Percentiles rank a stretch among this genome's conserved stretches.
phyloP scores from a whole-genome alignment of 768 basidiomycete species.

The Pholiota conissans region DNA sequence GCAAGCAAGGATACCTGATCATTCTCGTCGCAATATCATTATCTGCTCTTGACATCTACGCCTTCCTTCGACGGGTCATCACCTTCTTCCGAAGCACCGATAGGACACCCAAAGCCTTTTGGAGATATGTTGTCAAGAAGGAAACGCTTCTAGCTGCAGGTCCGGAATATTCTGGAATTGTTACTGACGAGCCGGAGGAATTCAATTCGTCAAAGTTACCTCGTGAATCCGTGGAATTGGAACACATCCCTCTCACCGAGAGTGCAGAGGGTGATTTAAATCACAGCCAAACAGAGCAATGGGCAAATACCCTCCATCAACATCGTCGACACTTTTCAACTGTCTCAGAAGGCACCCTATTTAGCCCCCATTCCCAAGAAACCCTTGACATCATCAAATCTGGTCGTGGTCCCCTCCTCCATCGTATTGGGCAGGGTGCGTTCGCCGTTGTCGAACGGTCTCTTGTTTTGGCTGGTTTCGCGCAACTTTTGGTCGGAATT shows the following conservation, averaged over 20 bases:
- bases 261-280: slow-evolving; percentile 36
- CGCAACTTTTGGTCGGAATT: slow-evolving; percentile 66
- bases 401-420: slow-evolving; percentile 20
- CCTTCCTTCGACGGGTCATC: slow-evolving; percentile 49
- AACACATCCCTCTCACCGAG: slow-evolving; percentile 24
- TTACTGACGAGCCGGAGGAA: slow-evolving; percentile 54
- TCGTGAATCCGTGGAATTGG: slow-evolving; percentile 29
- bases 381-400: slow-evolving; percentile 47
- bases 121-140: slow-evolving; percentile 55
- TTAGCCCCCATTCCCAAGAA: slow-evolving; percentile 53
- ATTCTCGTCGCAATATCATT: slow-evolving; percentile 37
- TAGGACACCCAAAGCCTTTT: slow-evolving; percentile 50
- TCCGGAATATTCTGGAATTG: slow-evolving; percentile 62
- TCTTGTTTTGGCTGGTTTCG: slow-evolving; percentile 73
- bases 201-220: slow-evolving; percentile 46
- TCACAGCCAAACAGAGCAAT: slow-evolving; percentile 46
- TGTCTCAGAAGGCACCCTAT: slow-evolving; percentile 54
- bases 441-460: slow-evolving; percentile 60
- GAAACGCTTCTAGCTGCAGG: slow-evolving; percentile 29
- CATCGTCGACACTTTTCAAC: slow-evolving; percentile 45
- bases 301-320: slow-evolving; percentile 51
- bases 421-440: slow-evolving; percentile 41
- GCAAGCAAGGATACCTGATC: slow-evolving; percentile 56
- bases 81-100: slow-evolving; percentile 44
- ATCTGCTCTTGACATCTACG: slow-evolving; percentile 52